Base-by-base conservation (phyloP, 352 stramenopile genomes). In the Phytopythium delawarense region DNA sequence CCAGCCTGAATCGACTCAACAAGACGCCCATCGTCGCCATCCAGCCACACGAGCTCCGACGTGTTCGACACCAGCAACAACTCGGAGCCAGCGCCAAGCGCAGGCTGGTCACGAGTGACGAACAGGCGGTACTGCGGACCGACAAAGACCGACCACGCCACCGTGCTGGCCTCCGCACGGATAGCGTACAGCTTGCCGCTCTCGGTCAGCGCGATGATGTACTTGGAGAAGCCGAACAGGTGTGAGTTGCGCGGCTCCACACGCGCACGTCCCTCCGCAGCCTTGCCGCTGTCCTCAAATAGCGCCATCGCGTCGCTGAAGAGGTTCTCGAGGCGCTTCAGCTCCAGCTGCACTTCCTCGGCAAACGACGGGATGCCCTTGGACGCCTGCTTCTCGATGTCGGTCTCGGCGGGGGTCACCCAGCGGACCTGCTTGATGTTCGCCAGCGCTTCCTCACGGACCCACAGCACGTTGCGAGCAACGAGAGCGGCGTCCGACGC, bases 181-280 rank as follows among this genome's bases (percentile, higher is more conserved):
- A 94, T 83, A 21, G 81, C 84, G 68, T 89, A 93, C 34, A 94
- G 67, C 64, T 91, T 91, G 44, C 86, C 86, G 21, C 81, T 93
- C 21, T 88, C 73, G 15, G 84, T 94, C 20, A 89, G 64, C 25
- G 79, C 67, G 46, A 94, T 67, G 32, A 92, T 84, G 57, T 87
- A 87, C 80, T 94, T 94, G 34, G 86, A 91, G 59, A 93, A 92
- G 5, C 84, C 84, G 50, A 94, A 92, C 40, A 92, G 77, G 49
- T 92, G 85, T 9, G 85, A 76, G 54, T 91, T 92, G 4, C 58
- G 67, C 13, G 79, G 79, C 51, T 88, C 78, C 61, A 81, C 78
- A 44, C 79, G 81, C 13, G 76, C 71, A 57, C 69, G 72, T 25
- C 67, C 74, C 55, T 69, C 64, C 30, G 70, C 50, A 5, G 39